Conservation (phyloP, 257 asterid genomes). For the Penstemon newberryi region DNA sequence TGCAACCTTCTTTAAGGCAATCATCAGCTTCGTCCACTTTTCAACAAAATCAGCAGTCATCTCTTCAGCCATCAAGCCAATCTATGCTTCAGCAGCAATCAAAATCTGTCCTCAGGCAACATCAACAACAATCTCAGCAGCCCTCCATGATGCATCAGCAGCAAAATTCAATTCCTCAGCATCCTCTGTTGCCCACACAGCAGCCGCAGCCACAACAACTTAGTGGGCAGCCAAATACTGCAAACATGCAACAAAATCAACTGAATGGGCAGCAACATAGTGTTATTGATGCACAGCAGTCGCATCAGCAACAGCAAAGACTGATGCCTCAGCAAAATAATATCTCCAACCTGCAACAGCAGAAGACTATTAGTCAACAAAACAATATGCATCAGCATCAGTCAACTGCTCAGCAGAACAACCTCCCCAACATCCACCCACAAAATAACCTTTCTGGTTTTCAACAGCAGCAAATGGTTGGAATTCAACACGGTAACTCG, state of each 20-base stretch:
- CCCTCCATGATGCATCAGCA: slow-evolving; percentile 61
- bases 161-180: slow-evolving; percentile 60
- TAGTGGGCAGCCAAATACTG: slow-evolving; percentile 57
- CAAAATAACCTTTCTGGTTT: slow-evolving; percentile 72
- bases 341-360: slow-evolving; percentile 53
- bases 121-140: slow-evolving; percentile 60
- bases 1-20: slow-evolving; percentile 80
- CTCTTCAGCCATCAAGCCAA: slow-evolving; percentile 73
- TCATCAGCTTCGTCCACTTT: slow-evolving; percentile 60
- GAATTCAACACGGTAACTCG: slow-evolving; percentile 67
- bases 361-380: slow-evolving; percentile 45
- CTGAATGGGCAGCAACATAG: slow-evolving; percentile 66
- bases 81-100: slow-evolving; percentile 82
- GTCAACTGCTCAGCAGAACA: slow-evolving; percentile 69
- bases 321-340: slow-evolving; percentile 75
- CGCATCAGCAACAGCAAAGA: slow-evolving; percentile 72
- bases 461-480: slow-evolving; percentile 83
- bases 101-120: slow-evolving; percentile 82
- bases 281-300: slow-evolving; percentile 66
- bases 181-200: slow-evolving; percentile 49
- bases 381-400: slow-evolving; percentile 78
- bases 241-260: slow-evolving; percentile 77
- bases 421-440: slow-evolving; percentile 69
- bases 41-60: slow-evolving; percentile 77
- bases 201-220: slow-evolving; percentile 69